These are phyloP conservation scores for Striga hermonthica DNA, from an alignment of 305 asterid species.

Conservation along the genomic window DNA sequence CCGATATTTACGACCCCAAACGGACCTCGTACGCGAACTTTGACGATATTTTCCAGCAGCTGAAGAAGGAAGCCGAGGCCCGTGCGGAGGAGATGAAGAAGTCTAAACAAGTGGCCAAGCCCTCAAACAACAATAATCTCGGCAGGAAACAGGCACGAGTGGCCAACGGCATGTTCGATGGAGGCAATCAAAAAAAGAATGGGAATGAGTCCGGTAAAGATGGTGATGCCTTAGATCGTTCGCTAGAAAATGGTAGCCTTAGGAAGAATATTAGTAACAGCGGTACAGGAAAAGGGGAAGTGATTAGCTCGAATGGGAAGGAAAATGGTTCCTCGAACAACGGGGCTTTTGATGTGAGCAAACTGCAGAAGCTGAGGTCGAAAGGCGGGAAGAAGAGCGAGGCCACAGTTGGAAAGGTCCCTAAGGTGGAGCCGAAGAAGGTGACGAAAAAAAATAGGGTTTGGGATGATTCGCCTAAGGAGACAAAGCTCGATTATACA, in stretches of 20 bases:
- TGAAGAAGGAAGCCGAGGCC: conserved; percentile 86
- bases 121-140: conserved; percentile 39
- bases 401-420: conserved; percentile 49
- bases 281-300: neutral
- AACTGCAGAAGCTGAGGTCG: conserved; percentile 68
- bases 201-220: conserved; percentile 63
- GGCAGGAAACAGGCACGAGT: conserved; percentile 66
- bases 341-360: conserved; percentile 89
- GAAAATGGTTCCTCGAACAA: conserved; percentile 52
- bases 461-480: conserved; percentile 45
- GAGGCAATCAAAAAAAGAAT: conserved; percentile 72
- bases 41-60: conserved; percentile 73
- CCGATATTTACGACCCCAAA: conserved; percentile 58
- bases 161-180: conserved; percentile 33
- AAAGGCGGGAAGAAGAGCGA: conserved; percentile 74
- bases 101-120: conserved; percentile 53
- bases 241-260: conserved; percentile 22
- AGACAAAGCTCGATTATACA: conserved; percentile 69
- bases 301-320: conserved; percentile 45
- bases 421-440: conserved; percentile 63
- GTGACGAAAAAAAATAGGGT: conserved; percentile 65
- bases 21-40: conserved; percentile 60
- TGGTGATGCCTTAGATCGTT: conserved; percentile 48
- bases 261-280: neutral
- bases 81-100: conserved; percentile 85